Conservation (phyloP, 345 rosid genomes). For the Populus euphratica region DNA sequence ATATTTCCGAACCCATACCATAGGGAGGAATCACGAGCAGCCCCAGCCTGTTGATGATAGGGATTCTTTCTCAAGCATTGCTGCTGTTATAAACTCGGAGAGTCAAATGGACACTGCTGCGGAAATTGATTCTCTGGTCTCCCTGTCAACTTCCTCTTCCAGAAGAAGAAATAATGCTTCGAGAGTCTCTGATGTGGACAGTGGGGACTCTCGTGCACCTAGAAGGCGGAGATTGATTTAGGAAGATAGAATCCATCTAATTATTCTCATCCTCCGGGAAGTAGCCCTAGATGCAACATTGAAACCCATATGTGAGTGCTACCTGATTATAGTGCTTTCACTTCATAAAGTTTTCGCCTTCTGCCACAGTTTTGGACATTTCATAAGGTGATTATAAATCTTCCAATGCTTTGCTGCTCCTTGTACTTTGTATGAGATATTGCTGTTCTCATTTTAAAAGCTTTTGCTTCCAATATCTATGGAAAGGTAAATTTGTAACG, state of each 20-base stretch:
- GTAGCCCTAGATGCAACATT: conserved; percentile 5
- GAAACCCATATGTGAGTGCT: background rate
- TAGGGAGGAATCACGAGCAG: conserved; percentile 69
- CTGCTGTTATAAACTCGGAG: conserved; percentile 83
- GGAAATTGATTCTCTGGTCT: conserved; percentile 78
- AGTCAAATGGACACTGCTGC: conserved; percentile 77
- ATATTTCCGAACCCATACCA: conserved; percentile 44
- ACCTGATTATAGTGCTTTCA: conserved; percentile 8
- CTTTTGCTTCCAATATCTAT: conserved; percentile 7
- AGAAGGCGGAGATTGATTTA: conserved; percentile 68
- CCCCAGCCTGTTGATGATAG: conserved; percentile 76
- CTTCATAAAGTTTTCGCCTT: background rate
- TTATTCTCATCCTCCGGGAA: background rate
- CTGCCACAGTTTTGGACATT: background rate
- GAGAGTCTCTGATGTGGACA: conserved; percentile 72
- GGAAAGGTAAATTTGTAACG: conserved; percentile 13
- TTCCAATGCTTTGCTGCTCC: conserved; percentile 7
- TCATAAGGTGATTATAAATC: conserved; percentile 17
- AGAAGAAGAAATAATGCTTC: conserved; percentile 69
- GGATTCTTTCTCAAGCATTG: conserved; percentile 84
- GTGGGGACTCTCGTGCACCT: conserved; percentile 81
- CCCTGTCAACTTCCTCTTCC: conserved; percentile 80
- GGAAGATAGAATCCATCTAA: conserved; percentile 5
- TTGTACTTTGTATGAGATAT: conserved; percentile 6
- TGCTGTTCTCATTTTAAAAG: background rate